Evolutionary conservation across 805 yeast species (phyloP), one percentile per base, ranked within the genome.

Genomic region (Saccharomyces cerevisiae): DNA sequence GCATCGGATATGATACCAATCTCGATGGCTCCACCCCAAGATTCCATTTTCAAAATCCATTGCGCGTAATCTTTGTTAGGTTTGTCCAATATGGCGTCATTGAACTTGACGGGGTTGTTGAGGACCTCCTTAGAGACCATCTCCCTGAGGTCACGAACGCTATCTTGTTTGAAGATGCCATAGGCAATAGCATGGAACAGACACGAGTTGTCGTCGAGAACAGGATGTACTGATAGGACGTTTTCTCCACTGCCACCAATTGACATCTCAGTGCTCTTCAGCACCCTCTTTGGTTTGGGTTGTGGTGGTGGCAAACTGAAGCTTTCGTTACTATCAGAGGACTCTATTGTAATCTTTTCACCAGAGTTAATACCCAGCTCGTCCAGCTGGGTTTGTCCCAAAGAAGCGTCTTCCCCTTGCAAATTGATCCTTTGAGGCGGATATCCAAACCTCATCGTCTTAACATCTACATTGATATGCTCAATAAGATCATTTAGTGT

Each of bases 11-110:
- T 64, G 6, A 87, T 83, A 8, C 82, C 80, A 48, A 86, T 69
- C 64, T 87, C 95, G 49, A 87, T 85, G 2, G 89, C 92, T 6
- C 95, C 95, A 30, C 95, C 95, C 95, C 94, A 87, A 17, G 85
- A 77, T 36, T 76, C 81, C 21, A 76, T 76, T 53, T 76, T 70
- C 48, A 64, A 59, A 24, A 87, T 87, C 92, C 94, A 87, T 6
- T 69, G 57, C 32, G 78, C 69, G 63, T 87, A 87, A 9, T 79
- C 77, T 0, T 64, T 62, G 1, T 71, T 66, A 0, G 77, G 69
- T 55, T 73, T 73, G 24, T 60, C 62, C 49, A 87, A 70, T 2
- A 84, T 77, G 0, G 80, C 84, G 41, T 77, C 83, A 49, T 73
- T 74, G 65, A 81, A 86, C 17, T 72, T 74, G 0, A 68, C 70